A percentile compares a stretch with the other conserved stretches of the same genome.
Evolutionary conservation across 345 rosid genomes (phyloP).

Genomic region (Pistacia integerrima): DNA sequence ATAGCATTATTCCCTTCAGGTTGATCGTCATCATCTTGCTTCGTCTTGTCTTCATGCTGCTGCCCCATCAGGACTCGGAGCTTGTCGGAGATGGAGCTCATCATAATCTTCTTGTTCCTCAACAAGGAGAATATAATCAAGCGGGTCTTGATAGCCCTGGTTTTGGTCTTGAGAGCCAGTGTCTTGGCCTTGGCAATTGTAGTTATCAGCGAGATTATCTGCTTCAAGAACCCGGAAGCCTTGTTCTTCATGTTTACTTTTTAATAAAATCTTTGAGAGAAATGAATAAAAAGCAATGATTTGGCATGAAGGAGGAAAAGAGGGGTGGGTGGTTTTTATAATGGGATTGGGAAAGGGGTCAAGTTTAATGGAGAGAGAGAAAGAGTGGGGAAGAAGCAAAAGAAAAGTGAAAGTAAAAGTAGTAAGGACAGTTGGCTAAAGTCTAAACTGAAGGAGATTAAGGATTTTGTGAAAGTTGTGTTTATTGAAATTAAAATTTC

Average conservation of each 20-base stretch:
- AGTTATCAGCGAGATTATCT: constrained; percentile 35
- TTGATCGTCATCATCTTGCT: constrained; percentile 20
- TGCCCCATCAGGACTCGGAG: constrained; percentile 39
- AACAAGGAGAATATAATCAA: constrained; percentile 64
- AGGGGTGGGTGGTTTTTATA: constrained; percentile 13
- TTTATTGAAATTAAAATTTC: background rate
- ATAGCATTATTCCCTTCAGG: constrained; percentile 15
- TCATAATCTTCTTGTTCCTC: constrained; percentile 50
- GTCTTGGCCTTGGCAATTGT: constrained; percentile 43
- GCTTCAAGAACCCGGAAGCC: constrained; percentile 47
- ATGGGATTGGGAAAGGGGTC: background rate
- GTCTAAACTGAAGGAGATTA: background rate
- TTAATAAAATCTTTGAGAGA: too few relatives aligned
- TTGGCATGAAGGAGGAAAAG: constrained; percentile 18
- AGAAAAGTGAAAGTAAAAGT: constrained; percentile 10
- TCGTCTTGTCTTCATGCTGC: background rate
- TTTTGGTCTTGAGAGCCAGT: constrained; percentile 58
- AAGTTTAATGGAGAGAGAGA: constrained; percentile 4
- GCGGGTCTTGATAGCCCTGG: constrained; percentile 59
- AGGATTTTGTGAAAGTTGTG: background rate
- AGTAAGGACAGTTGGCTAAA: constrained; percentile 19
- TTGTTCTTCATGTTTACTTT: constrained; percentile 38
- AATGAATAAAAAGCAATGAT: background rate
- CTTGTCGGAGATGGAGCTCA: constrained; percentile 55
- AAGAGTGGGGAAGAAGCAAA: constrained; percentile 26